phyloP scores from a whole-genome alignment of 2,329 filamentous ascomycete species.

The Chaetomium sp. region DNA sequence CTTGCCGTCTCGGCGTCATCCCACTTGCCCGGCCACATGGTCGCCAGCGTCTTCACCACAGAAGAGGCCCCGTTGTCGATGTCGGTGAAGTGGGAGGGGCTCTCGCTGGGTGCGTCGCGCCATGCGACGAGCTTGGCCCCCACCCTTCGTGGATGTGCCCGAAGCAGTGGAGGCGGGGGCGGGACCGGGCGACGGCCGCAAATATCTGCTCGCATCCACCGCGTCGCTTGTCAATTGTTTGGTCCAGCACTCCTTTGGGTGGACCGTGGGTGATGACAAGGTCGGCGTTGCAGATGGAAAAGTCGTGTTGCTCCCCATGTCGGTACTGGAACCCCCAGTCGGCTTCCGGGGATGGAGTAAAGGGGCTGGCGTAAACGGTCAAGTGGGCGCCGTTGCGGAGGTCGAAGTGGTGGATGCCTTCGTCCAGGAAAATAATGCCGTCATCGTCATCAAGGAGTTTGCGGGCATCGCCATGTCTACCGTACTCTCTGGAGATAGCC shows the following conservation, averaged over 20 bases:
- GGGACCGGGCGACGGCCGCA: constrained; percentile 11
- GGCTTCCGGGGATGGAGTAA: constrained; percentile 49
- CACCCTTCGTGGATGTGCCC: constrained; percentile 8
- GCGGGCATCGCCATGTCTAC: constrained; percentile 38
- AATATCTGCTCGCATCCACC: constrained; percentile 17
- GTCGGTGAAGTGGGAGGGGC: neutral
- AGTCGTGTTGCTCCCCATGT: constrained; percentile 43
- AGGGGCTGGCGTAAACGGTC: constrained; percentile 56
- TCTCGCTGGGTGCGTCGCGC: neutral
- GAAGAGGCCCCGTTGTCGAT: neutral
- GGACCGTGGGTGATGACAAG: constrained; percentile 60
- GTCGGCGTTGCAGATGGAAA: constrained; percentile 45
- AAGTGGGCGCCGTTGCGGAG: constrained; percentile 55
- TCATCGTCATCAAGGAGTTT: constrained; percentile 43
- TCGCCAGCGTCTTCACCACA: neutral
- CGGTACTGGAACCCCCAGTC: constrained; percentile 55
- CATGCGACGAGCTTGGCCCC: neutral
- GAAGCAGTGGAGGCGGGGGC: constrained; percentile 28
- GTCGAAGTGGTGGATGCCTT: constrained; percentile 51
- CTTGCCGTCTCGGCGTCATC: neutral
- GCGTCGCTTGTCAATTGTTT: constrained; percentile 22
- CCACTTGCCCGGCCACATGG: neutral
- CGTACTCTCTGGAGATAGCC: neutral
- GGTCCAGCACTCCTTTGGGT: constrained; percentile 54
- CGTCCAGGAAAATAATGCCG: constrained; percentile 53